Base-by-base conservation (phyloP, 225 moss, liverwort and hornwort genomes). In the Sphagnum tenellum region DNA sequence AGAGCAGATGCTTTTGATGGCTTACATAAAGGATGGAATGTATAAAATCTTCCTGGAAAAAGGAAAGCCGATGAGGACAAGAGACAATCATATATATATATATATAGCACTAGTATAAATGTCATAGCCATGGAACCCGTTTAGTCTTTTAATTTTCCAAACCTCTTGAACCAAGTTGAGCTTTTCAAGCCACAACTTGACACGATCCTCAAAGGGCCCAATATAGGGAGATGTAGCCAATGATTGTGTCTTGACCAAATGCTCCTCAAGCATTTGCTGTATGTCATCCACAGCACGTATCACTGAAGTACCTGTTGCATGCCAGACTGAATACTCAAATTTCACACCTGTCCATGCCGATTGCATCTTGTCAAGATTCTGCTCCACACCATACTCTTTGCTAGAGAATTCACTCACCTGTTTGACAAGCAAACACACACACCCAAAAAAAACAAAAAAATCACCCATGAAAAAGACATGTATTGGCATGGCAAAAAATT, bases 191-290 rank as follows among this genome's bases (percentile, higher is more conserved):
- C 88, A 88, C 49, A 88, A 68, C 61, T 82, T 85, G 48, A 88
- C 82, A 64, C 78, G 85, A 78, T 88, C 88, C 74, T 88, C 88
- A 64, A 88, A 88, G 45, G 88, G 88, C 48, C 82, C 79, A 67
- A 88, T 84, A 52, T 85, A 88, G n/a, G 88, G 88, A 54, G 88
- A 88, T 7, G 85, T 84, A 50, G 84, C 84, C 74, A 88, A 81
- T n/a, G 85, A 88, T 50, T 85, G 88, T 55, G 85, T 88, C 72
- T 88, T 88, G 56, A 88, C 79, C 53, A 88, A 71, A 68, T 88
- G 88, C 72, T 88, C 88, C 72, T 88, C 85, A 13, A 88, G 69
- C 85, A 85, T 85, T 76, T 85, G 82, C 67, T 88, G 88, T 44
- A 88, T 69, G 72, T 88, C 88, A 72, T 88, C 88, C 11, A 88